Evolutionary conservation across 768 basidiomycete genomes (phyloP).

Genomic region (Infundibulicybe gibba): DNA sequence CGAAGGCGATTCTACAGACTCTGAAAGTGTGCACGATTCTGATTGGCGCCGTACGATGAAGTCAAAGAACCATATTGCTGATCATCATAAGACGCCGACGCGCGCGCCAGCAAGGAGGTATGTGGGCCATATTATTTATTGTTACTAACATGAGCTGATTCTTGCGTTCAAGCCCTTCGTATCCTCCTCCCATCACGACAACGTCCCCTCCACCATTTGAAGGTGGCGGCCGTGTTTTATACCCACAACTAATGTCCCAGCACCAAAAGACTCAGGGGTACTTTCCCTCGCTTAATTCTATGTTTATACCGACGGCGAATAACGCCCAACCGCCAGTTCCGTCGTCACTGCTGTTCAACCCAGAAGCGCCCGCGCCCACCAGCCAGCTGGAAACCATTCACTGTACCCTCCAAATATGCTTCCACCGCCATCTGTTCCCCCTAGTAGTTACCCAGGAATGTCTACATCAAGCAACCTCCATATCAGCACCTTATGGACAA

Average conservation of each 20-base stretch:
- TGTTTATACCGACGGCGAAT: constrained; percentile 47
- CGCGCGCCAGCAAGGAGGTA: constrained; percentile 28
- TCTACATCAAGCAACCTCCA: constrained; percentile 13
- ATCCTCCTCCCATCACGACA: constrained; percentile 62
- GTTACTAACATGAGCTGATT: not conserved
- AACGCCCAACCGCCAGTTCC: constrained; percentile 29
- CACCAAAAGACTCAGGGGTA: constrained; percentile 81
- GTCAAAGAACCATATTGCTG: constrained; percentile 15
- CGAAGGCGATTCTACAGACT: constrained; percentile 45
- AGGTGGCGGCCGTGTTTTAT: constrained; percentile 39
- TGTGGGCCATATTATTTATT: constrained; percentile 14
- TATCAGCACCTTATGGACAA: constrained; percentile 8
- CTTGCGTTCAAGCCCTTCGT: constrained; percentile 20
- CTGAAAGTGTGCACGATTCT: constrained; percentile 32
- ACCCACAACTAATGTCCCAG: constrained; percentile 74
- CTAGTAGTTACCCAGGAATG: too few relatives aligned
- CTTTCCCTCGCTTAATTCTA: constrained; percentile 70
- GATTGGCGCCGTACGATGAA: constrained; percentile 18
- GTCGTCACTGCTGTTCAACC: constrained; percentile 43
- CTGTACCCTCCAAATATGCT: constrained; percentile 10
- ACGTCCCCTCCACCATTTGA: constrained; percentile 64
- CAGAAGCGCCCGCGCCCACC: constrained; percentile 11
- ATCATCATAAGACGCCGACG: constrained; percentile 20
- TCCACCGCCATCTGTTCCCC: constrained; percentile 8
- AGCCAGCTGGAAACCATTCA: constrained; percentile 11